phyloP scores from a whole-genome alignment of 805 yeast genomes.

The Candida ulmi region DNA sequence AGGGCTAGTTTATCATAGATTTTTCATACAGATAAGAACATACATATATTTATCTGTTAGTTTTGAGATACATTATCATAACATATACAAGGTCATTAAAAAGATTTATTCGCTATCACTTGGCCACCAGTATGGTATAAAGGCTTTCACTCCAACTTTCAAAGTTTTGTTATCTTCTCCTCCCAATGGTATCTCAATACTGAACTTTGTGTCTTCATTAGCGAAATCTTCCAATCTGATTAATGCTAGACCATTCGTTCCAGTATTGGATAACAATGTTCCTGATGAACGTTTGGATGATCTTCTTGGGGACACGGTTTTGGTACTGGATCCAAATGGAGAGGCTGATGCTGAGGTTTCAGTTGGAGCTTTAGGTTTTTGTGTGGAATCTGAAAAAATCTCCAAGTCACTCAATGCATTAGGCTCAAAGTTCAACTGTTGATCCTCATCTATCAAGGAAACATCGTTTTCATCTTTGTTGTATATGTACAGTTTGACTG shows the following conservation, averaged over 20 bases:
- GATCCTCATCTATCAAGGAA: slow-evolving; percentile 3
- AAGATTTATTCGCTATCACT: slow-evolving; percentile 1
- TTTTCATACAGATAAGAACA: too few relatives aligned
- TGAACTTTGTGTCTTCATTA: slow-evolving; percentile 27
- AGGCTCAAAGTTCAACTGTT: slow-evolving; percentile 2
- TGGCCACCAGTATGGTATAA: slow-evolving; percentile 78
- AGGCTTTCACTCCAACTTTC: slow-evolving; percentile 43
- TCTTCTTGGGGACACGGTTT: slow-evolving; percentile 5
- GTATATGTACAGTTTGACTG: slow-evolving; percentile 38
- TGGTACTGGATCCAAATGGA: slow-evolving; percentile 32
- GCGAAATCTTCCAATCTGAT: slow-evolving; percentile 43
- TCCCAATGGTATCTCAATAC: slow-evolving; percentile 23
- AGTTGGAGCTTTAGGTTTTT: slow-evolving; percentile 12
- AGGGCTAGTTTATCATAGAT: too few relatives aligned
- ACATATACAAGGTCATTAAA: too few relatives aligned
- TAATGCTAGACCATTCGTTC: slow-evolving; percentile 62
- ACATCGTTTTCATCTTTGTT: slow-evolving; percentile 14
- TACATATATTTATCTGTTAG: too few relatives aligned
- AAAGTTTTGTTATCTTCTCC: slow-evolving; percentile 16
- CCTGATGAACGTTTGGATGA: slow-evolving; percentile 46
- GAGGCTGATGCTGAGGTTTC: slow-evolving; percentile 21
- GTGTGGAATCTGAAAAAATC: slow-evolving; percentile 10
- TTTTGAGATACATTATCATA: too few relatives aligned
- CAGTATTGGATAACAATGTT: slow-evolving; percentile 47
- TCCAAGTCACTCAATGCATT: slow-evolving; percentile 11